A percentile compares a stretch with the other conserved stretches of the same genome.
phyloP scores from a whole-genome alignment of 2,329 filamentous ascomycete species.

The Curvularia sp. region DNA sequence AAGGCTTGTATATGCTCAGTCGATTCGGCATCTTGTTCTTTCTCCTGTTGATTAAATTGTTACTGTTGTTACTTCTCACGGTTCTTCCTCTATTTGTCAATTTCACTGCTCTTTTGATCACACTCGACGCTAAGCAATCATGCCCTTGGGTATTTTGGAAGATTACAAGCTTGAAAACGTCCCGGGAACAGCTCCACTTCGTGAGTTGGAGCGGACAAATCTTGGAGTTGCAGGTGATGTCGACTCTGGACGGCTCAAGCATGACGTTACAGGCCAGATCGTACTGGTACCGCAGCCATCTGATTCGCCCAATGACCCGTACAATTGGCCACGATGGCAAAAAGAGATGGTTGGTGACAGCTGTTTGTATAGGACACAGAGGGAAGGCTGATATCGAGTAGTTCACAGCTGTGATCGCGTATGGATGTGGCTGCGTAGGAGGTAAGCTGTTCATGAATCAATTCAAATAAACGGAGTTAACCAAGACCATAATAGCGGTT shows the following conservation, averaged over 20 bases:
- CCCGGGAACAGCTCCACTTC: conserved; percentile 33
- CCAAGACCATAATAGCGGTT: conserved; percentile 20
- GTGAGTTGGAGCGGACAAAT: conserved; percentile 26
- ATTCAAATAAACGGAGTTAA: neutral
- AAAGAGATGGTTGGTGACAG: conserved; percentile 27
- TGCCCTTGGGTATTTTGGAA: conserved; percentile 33
- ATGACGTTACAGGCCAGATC: conserved; percentile 45
- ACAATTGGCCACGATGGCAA: conserved; percentile 57
- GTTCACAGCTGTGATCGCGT: conserved; percentile 34
- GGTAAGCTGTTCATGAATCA: conserved; percentile 13
- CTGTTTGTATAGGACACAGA: rapidly evolving
- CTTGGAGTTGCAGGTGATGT: conserved; percentile 22
- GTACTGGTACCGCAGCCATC: conserved; percentile 62
- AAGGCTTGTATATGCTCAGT: neutral
- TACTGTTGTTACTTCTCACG: neutral
- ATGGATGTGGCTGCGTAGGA: conserved; percentile 34
- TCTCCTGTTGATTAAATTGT: neutral
- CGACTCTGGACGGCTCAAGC: conserved; percentile 29
- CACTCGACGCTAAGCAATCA: conserved; percentile 12
- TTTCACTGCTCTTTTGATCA: too few relatives aligned
- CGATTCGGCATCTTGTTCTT: neutral
- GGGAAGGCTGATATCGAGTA: neutral
- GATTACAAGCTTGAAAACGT: conserved; percentile 35
- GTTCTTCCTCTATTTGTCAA: neutral
- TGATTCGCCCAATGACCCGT: conserved; percentile 57